Evolutionary conservation across 2,329 filamentous ascomycete species (phyloP).

Genomic region (Phyllosticta capitalensis): DNA sequence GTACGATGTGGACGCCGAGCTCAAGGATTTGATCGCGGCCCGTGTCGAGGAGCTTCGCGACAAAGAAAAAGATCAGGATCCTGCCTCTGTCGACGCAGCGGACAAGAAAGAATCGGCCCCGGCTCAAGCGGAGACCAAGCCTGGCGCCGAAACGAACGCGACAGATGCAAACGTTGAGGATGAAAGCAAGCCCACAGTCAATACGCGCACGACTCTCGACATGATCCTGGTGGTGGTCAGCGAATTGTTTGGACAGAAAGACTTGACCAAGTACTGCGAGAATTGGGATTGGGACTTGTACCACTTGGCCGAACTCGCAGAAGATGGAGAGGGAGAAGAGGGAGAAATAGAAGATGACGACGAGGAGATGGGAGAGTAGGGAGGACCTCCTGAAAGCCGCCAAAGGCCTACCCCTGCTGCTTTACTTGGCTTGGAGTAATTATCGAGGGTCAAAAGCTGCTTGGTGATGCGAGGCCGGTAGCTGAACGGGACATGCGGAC

Average conservation of each 20-base stretch:
- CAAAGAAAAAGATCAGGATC: background rate
- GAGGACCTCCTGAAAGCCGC: background rate
- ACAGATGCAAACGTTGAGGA: background rate
- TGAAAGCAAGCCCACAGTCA: constrained; percentile 14
- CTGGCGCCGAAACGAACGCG: background rate
- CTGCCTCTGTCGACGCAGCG: background rate
- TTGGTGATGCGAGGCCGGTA: too few relatives aligned
- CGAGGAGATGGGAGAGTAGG: background rate
- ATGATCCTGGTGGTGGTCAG: constrained; percentile 86
- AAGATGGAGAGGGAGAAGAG: background rate
- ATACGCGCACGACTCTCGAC: constrained; percentile 62
- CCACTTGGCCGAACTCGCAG: background rate
- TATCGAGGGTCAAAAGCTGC: too few relatives aligned
- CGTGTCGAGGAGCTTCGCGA: background rate
- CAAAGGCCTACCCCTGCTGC: background rate
- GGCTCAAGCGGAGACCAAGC: background rate
- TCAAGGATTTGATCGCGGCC: background rate
- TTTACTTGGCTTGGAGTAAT: too few relatives aligned
- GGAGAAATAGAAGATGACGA: background rate
- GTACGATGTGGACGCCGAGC: background rate
- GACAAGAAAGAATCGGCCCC: background rate
- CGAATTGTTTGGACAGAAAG: constrained; percentile 81
- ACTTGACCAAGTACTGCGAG: constrained; percentile 67
- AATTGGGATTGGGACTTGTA: constrained; percentile 26
- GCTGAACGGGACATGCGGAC: too few relatives aligned